These are phyloP conservation scores for Fusarium nodosum DNA, from an alignment of 2,329 filamentous ascomycete species.

Conservation along the genomic window DNA sequence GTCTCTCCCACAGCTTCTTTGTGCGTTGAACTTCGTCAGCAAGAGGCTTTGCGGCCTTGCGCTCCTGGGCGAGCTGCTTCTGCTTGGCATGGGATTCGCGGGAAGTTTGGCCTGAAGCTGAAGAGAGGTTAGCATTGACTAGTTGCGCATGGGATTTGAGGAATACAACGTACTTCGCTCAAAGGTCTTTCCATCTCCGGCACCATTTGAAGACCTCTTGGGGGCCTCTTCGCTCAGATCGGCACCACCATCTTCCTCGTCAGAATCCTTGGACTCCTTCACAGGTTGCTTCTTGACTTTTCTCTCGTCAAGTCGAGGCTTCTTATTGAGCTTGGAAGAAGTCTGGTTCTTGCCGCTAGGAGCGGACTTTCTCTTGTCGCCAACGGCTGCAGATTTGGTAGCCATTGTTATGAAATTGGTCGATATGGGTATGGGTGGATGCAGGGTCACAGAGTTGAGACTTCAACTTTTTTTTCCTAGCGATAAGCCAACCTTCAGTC, in stretches of 20 bases:
- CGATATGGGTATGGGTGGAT: conserved; percentile 33
- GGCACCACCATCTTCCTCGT: conserved; percentile 69
- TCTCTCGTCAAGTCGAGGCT: conserved; percentile 60
- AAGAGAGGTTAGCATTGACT: conserved; percentile 20
- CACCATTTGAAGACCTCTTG: conserved; percentile 55
- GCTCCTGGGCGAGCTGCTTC: conserved; percentile 87
- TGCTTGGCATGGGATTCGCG: conserved; percentile 94
- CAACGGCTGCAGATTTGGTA: conserved; percentile 61
- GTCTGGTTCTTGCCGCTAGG: conserved; percentile 60
- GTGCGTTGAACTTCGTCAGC: conserved; percentile 88
- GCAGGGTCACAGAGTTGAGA: conserved; percentile 40
- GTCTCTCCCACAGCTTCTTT: conserved; percentile 97
- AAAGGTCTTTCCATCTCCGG: conserved; percentile 56
- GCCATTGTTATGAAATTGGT: conserved; percentile 58
- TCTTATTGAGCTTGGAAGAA: conserved; percentile 62
- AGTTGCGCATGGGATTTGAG: neutral
- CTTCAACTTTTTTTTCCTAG: conserved; percentile 48
- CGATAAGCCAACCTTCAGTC: conserved; percentile 39
- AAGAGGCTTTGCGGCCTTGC: conserved; percentile 92
- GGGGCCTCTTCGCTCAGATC: conserved; percentile 58
- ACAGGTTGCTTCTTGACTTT: conserved; percentile 55
- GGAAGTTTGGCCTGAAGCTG: conserved; percentile 70
- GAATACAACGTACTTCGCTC: conserved; percentile 58
- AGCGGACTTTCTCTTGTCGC: conserved; percentile 70
- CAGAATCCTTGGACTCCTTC: conserved; percentile 61